phyloP scores from a whole-genome alignment of 1,139 yeast genomes.

The Eremothecium cymbalariae region DNA sequence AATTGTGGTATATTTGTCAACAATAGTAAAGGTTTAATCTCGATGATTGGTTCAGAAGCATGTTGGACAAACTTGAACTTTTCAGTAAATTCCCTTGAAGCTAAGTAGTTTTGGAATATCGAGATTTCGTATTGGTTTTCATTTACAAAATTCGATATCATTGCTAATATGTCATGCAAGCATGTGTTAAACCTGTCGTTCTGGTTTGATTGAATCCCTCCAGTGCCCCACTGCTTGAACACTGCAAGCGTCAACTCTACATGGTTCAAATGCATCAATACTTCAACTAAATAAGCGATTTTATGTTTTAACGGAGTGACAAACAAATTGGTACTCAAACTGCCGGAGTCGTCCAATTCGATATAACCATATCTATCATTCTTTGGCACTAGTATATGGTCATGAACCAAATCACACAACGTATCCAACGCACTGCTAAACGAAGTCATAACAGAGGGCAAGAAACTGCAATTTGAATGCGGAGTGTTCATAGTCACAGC shows the following conservation, averaged over 20 bases:
- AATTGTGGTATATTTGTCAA: constrained; percentile 6
- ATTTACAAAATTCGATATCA: constrained; percentile 1
- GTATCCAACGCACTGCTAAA: constrained; percentile 4
- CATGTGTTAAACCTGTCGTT: constrained; percentile 1
- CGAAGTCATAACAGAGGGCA: constrained; percentile 6
- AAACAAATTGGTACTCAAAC: neutral
- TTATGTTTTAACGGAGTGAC: constrained; percentile 1
- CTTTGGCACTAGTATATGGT: constrained; percentile 1
- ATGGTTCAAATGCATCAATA: constrained; percentile 3
- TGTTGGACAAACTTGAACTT: constrained; percentile 1
- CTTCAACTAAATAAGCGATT: constrained; percentile 2
- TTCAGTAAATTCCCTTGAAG: constrained; percentile 1
- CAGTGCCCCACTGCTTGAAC: constrained; percentile 4
- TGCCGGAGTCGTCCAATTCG: constrained; percentile 1
- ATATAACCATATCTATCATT: neutral
- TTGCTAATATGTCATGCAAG: constrained; percentile 2
- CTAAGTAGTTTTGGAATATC: neutral
- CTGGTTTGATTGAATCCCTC: neutral
- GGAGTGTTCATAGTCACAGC: constrained; percentile 1
- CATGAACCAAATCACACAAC: constrained; percentile 3
- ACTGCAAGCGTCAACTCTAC: constrained; percentile 3
- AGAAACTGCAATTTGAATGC: constrained; percentile 2
- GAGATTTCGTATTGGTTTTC: constrained; percentile 1
- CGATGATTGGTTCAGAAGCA: constrained; percentile 1
- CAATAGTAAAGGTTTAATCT: constrained; percentile 5